These are phyloP conservation scores for Pseudogymnoascus sp. DNA, from an alignment of 2,329 filamentous ascomycete species.

Conservation along the genomic window DNA sequence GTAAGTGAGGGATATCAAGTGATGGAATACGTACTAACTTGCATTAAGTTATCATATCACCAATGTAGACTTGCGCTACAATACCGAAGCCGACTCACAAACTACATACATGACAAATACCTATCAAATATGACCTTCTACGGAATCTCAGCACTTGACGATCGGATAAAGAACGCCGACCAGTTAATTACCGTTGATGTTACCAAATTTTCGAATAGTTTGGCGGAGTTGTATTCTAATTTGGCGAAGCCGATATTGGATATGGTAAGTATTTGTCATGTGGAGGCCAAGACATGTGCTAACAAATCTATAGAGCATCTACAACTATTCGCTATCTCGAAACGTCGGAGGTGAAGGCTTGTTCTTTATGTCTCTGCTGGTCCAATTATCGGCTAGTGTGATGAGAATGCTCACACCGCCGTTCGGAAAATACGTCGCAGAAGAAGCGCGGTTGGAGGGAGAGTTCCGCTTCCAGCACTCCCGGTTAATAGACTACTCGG, in stretches of 20 bases:
- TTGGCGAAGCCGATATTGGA: slow-evolving; percentile 89
- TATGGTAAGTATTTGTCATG: slow-evolving; percentile 49
- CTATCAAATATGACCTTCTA: slow-evolving; percentile 98
- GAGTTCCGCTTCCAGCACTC: slow-evolving; percentile 96
- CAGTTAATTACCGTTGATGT: slow-evolving; percentile 96
- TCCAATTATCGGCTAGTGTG: slow-evolving; percentile 80
- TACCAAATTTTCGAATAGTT: slow-evolving; percentile 87
- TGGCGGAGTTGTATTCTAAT: slow-evolving; percentile 94
- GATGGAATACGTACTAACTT: background rate
- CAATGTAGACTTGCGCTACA: slow-evolving; percentile 90
- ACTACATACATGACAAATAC: slow-evolving; percentile 91
- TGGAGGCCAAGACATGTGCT: slow-evolving; percentile 19
- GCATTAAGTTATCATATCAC: slow-evolving; percentile 74
- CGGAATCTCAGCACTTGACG: slow-evolving; percentile 86
- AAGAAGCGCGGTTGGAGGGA: slow-evolving; percentile 87
- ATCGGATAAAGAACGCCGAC: slow-evolving; percentile 96
- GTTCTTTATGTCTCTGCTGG: slow-evolving; percentile 88
- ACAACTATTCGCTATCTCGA: slow-evolving; percentile 87
- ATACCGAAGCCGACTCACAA: slow-evolving; percentile 88
- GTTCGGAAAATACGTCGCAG: slow-evolving; percentile 94
- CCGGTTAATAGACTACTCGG: slow-evolving; percentile 87
- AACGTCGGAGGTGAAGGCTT: slow-evolving; percentile 95
- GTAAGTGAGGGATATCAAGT: slow-evolving; percentile 39
- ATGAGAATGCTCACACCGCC: slow-evolving; percentile 94
- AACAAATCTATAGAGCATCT: slow-evolving; percentile 53